Evolutionary conservation across 306 rosid species (phyloP), one percentile per base, ranked within the genome.

Genomic region (Prunus armeniaca): DNA sequence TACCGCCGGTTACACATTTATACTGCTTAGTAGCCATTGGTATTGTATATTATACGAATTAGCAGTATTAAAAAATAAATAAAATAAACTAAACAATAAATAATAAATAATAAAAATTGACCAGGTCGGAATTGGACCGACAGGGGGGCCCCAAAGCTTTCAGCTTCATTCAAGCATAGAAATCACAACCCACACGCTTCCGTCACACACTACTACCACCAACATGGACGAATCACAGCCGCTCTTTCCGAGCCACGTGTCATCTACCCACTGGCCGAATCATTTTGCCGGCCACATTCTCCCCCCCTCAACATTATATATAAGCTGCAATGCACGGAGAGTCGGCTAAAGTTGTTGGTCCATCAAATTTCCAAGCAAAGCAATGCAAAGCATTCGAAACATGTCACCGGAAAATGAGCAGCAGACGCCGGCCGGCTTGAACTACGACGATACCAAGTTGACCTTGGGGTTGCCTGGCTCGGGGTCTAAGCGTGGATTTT

Each of bases 391-490:
- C 13, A 45, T n/a, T 15, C 28, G 6, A 2, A 61, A 75, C 22
- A 87, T 87, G 93, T 83, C 87, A 13, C 30, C 83, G 28, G 79
- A 25, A 80, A 81, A 67, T 68, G 50, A 73, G 58, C 81, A 43
- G 46, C 72, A 57, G 28, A 34, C 50, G 17, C 73, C 79, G 63
- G 56, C 63, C 14, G 89, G 71, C 3, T n/a, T 79, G 57, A 84
- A 85, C 82, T 67, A 79, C 49, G 81, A 82, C 27, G 91, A 86
- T 41, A 88, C 90, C 3, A 86, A 87, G 75, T 82, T 90, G 80
- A 90, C 88, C 25, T 76, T 91, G 3, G 84, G 85, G 27, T 72
- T 91, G 63, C 96, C 96, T 17, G 91, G 91, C 9, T 58, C 85
- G 1, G 75, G 74, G 70, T 69, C 79, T 2, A 91, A 91, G 78